Conservation (phyloP, 345 rosid genomes). For the Crucihimalaya himalaica region DNA sequence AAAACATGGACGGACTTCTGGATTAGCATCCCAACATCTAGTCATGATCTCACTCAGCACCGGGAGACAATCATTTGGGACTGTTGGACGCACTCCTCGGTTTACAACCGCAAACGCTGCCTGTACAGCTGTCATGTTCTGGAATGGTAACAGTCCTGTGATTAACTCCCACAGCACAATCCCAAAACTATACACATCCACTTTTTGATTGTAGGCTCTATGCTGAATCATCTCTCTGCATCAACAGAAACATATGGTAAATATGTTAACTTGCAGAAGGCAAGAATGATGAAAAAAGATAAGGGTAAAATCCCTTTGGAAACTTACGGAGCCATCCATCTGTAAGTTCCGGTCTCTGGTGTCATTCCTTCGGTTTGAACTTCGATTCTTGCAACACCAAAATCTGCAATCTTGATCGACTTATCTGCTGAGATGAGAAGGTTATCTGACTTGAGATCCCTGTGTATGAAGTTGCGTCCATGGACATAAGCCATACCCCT, state of each 20-base stretch:
- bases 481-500: slow-evolving; percentile 57
- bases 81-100: slow-evolving; percentile 42
- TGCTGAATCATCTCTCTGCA: slow-evolving; percentile 64
- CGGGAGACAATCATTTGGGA: slow-evolving; percentile 47
- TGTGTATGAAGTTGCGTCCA: slow-evolving; percentile 47
- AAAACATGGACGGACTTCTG: slow-evolving; percentile 46
- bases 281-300: not conserved
- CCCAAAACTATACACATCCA: slow-evolving; percentile 62
- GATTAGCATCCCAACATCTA: slow-evolving; percentile 47
- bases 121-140: slow-evolving; percentile 47
- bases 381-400: slow-evolving; percentile 52
- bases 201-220: slow-evolving; percentile 55
- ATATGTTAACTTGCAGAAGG: slow-evolving; percentile 2
- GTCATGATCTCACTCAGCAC: slow-evolving; percentile 47
- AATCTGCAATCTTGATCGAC: slow-evolving; percentile 55
- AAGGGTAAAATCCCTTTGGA: not conserved
- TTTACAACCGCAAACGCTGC: slow-evolving; percentile 51
- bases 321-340: slow-evolving; percentile 65
- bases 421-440: slow-evolving; percentile 48
- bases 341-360: slow-evolving; percentile 55
- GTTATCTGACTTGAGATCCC: slow-evolving; percentile 55
- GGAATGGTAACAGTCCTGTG: slow-evolving; percentile 48
- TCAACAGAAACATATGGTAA: not conserved
- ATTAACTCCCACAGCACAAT: slow-evolving; percentile 60
- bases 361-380: slow-evolving; percentile 54